Evolutionary conservation across 441 rosid genomes (phyloP), one percentile per base, ranked within the genome.

Genomic region (Brassica balearica): DNA sequence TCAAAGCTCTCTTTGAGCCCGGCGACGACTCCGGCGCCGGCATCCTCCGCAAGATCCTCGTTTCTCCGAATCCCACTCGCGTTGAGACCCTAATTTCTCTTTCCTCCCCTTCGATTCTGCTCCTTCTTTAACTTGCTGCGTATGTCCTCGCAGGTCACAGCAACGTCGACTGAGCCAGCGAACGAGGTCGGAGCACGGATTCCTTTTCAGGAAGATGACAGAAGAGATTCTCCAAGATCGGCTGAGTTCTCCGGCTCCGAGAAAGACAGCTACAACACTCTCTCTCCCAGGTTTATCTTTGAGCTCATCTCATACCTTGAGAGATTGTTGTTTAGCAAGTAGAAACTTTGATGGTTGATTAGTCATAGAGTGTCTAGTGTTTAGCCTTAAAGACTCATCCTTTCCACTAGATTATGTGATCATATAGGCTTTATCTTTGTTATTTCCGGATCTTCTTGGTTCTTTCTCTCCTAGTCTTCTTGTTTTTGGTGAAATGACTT

Each of bases 1-100:
- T 96, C 59, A 96, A 96, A 84, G 94, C 97, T 62, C 85, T 96
- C 22, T 90, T 86, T 9, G 99, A 93, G 34, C 85, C 92, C 14
- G 84, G 81, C 23, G 89, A 84, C 15, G 97, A 93, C 63, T 86
- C 98, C 80, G 93, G 89, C 78, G 89, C 90, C 80, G 89, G 88
- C 17, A 83, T 90, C 79, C 82, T 90, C 71, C 85, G 91, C 23
- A 92, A 81, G 80, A 86, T 90, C 82, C 82, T 91, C 60, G 88
- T 84, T 68, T 82, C 83, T 8, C 67, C 81, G 56, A 38, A 34
- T 80, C 79, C 68, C 4, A 82, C 87, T 66, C 88, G 61, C 17
- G 91, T 91, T 91, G 51, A 82, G 90, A 6, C 67, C 8, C 43
- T 38, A 9, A 14, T 15, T 56, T 46, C 8, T 65, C 67, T 56